phyloP scores from a whole-genome alignment of 2,329 filamentous ascomycete genomes.

The Colletotrichum liriopes region DNA sequence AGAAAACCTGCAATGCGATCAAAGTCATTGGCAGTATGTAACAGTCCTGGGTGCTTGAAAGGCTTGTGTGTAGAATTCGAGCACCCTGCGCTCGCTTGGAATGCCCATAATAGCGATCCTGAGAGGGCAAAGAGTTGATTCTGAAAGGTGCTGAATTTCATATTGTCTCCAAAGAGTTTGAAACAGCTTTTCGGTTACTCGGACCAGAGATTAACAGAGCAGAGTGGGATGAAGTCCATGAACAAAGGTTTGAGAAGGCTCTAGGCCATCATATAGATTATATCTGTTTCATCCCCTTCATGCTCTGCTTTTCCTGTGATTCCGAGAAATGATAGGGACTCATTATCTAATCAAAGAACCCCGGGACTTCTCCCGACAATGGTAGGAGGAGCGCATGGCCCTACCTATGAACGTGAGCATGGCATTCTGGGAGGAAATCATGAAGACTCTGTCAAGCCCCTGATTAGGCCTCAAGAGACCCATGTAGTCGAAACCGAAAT shows the following conservation, averaged over 20 bases:
- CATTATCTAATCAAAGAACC: neutral
- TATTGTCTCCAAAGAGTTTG: neutral
- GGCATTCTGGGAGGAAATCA: neutral
- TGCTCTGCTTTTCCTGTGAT: neutral
- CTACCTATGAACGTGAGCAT: neutral
- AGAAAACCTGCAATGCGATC: constrained; percentile 57
- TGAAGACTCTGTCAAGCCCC: neutral
- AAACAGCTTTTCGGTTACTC: neutral
- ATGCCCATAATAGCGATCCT: neutral
- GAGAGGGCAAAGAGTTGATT: neutral
- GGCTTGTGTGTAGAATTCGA: neutral
- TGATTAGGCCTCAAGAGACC: neutral
- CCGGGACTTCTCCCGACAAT: neutral
- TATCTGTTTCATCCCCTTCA: neutral
- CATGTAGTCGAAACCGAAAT: neutral
- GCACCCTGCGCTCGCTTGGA: neutral
- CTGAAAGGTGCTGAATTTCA: constrained; percentile 12
- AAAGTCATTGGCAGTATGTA: constrained; percentile 56
- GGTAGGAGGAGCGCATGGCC: neutral
- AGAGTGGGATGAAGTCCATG: neutral
- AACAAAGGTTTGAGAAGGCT: no score
- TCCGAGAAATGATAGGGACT: neutral
- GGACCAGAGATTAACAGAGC: no score
- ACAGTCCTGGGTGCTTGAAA: constrained; percentile 42
- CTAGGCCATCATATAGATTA: no score